A percentile compares a stretch with the other conserved stretches of the same genome.
phyloP scores from a whole-genome alignment of 2,329 filamentous ascomycete species.

The Alternaria alternata region DNA sequence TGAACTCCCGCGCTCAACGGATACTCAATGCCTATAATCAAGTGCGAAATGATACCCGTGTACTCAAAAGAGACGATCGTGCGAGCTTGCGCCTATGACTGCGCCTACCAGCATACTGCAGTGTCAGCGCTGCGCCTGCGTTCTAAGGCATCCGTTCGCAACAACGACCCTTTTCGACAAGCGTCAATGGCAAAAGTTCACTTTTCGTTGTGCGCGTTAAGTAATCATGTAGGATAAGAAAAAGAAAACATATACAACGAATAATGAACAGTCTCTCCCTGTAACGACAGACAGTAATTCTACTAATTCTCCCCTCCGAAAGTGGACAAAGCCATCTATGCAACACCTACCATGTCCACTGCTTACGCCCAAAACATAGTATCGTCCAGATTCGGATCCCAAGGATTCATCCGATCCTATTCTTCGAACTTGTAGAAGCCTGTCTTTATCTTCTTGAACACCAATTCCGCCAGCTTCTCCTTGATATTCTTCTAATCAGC shows the following conservation, averaged over 20 bases:
- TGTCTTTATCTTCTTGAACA: too few species aligned
- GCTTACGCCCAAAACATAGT: slow-evolving; percentile 23
- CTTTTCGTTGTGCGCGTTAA: background rate
- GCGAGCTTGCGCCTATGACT: background rate
- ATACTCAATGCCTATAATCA: background rate
- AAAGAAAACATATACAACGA: background rate
- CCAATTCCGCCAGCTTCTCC: too few species aligned
- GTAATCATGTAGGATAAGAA: background rate
- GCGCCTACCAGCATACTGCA: background rate
- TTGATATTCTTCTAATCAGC: too few species aligned
- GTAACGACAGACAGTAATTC: background rate
- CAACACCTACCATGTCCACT: background rate
- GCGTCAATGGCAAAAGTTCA: background rate
- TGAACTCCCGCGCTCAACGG: background rate
- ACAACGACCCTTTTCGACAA: background rate
- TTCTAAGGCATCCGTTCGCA: background rate
- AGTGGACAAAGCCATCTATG: background rate
- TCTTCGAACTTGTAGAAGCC: too few species aligned
- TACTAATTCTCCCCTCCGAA: background rate
- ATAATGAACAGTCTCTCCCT: background rate
- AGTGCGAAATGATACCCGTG: background rate
- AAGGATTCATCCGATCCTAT: slow-evolving; percentile 4
- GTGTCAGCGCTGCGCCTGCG: background rate
- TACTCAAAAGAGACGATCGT: background rate
- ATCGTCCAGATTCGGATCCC: background rate